These are phyloP conservation scores for Boletus patriciae DNA, from an alignment of 768 basidiomycete genomes.

Conservation along the genomic window DNA sequence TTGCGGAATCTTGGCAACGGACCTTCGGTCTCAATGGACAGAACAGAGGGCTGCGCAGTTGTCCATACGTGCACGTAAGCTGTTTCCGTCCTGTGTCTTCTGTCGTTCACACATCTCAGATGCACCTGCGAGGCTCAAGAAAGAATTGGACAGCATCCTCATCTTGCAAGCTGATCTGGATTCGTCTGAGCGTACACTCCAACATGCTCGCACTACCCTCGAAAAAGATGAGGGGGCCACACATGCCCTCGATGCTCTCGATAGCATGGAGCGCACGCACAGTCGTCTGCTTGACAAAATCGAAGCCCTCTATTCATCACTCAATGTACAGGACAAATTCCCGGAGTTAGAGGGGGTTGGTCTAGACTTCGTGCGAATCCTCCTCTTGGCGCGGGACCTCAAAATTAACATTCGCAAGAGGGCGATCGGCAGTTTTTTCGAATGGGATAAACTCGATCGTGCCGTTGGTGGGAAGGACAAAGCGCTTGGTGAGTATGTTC, in stretches of 20 bases:
- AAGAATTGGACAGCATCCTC: constrained; percentile 35
- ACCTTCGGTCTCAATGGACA: neutral
- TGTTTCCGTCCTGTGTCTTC: neutral
- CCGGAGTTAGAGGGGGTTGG: constrained; percentile 2
- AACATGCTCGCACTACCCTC: constrained; percentile 8
- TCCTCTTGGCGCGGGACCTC: constrained; percentile 15
- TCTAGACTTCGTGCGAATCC: constrained; percentile 3
- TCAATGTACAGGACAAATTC: constrained; percentile 9
- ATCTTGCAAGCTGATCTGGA: constrained; percentile 33
- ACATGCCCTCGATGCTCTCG: constrained; percentile 7
- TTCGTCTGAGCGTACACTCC: constrained; percentile 25
- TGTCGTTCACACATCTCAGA: constrained; percentile 16
- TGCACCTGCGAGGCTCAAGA: constrained; percentile 31
- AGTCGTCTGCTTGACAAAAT: neutral
- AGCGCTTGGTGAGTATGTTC: neutral
- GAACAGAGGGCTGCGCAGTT: neutral
- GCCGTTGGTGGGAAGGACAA: constrained; percentile 22
- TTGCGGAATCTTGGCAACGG: neutral
- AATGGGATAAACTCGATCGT: constrained; percentile 29
- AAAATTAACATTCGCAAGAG: constrained; percentile 28
- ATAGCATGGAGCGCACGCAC: constrained; percentile 15
- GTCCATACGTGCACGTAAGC: neutral
- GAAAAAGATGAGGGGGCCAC: neutral
- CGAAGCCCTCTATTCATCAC: constrained; percentile 2
- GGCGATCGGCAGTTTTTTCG: constrained; percentile 26